phyloP scores from a whole-genome alignment of 768 basidiomycete genomes.

The Amanita fuliginea region DNA sequence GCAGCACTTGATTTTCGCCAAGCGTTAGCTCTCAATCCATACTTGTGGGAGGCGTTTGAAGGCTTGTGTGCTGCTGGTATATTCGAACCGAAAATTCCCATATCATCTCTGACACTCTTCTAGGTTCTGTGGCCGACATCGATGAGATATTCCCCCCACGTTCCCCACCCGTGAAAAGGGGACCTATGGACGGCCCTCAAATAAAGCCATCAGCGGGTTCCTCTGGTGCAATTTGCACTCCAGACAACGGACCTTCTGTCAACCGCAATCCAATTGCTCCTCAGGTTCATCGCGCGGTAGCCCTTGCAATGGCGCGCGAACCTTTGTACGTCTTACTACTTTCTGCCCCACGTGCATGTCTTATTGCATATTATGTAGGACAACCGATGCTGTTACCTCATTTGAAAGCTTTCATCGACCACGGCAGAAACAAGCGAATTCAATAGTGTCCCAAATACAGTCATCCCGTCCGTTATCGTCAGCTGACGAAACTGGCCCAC shows the following conservation, averaged over 20 bases:
- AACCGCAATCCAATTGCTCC: constrained; percentile 40
- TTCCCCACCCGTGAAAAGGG: constrained; percentile 41
- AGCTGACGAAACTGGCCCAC: constrained; percentile 73
- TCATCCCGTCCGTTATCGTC: constrained; percentile 67
- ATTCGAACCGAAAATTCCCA: constrained; percentile 13
- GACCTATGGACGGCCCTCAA: constrained; percentile 39
- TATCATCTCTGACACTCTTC: constrained; percentile 8
- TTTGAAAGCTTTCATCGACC: constrained; percentile 50
- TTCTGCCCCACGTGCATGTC: constrained; percentile 8
- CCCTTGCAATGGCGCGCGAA: constrained; percentile 40
- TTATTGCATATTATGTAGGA: constrained; percentile 23
- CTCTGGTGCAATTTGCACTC: constrained; percentile 70
- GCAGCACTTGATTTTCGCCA: constrained; percentile 64
- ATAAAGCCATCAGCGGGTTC: constrained; percentile 36
- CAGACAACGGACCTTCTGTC: constrained; percentile 48
- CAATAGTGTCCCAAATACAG: constrained; percentile 31
- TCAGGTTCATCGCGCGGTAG: constrained; percentile 50
- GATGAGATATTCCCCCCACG: constrained; percentile 65
- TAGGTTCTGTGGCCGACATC: constrained; percentile 62
- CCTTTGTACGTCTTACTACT: constrained; percentile 36
- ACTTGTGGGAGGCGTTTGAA: constrained; percentile 90
- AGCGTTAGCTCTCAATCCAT: constrained; percentile 62
- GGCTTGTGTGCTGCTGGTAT: constrained; percentile 73
- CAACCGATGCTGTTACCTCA: constrained; percentile 42
- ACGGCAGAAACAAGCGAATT: constrained; percentile 30